A percentile compares a stretch with the other conserved stretches of the same genome.
Evolutionary conservation across 2,329 filamentous ascomycete genomes (phyloP).

Genomic region (Rhinocladiella mackenziei): DNA sequence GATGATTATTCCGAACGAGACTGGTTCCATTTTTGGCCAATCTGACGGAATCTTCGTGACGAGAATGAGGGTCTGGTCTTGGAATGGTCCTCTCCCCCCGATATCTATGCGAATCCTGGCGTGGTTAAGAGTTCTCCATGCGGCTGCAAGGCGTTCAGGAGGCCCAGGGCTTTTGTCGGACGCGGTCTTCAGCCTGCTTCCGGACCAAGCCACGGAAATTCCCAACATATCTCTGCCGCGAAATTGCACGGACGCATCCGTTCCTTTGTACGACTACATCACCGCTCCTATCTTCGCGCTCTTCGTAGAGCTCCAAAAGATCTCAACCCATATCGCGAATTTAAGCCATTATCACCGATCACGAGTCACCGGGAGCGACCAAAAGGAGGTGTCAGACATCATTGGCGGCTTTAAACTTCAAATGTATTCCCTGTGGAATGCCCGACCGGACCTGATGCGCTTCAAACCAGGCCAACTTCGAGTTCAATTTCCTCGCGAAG

Average conservation of each 20-base stretch:
- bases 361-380: conserved; percentile 5
- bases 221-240: neutral
- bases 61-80: conserved; percentile 1
- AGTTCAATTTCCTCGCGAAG: neutral
- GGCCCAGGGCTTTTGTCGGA: conserved; percentile 9
- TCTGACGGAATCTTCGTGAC: conserved; percentile 1
- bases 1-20: conserved; percentile 5
- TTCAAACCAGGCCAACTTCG: conserved; percentile 1
- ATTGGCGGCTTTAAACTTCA: conserved; percentile 1
- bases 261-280: conserved; percentile 1
- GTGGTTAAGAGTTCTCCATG: conserved; percentile 10
- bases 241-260: neutral
- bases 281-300: conserved; percentile 5
- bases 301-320: conserved; percentile 5
- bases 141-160: conserved; percentile 6
- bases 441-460: conserved; percentile 1
- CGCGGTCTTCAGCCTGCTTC: neutral
- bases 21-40: neutral
- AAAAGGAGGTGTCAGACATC: conserved; percentile 8
- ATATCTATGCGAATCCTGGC: conserved; percentile 4
- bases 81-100: neutral
- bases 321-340: conserved; percentile 9
- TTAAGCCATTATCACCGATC: conserved; percentile 15
- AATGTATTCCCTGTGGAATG: conserved; percentile 4
- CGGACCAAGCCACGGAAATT: neutral